Evolutionary conservation across 495 filamentous ascomycete genomes (phyloP).

Genomic region (Pseudomonodictys pantanalensis): DNA sequence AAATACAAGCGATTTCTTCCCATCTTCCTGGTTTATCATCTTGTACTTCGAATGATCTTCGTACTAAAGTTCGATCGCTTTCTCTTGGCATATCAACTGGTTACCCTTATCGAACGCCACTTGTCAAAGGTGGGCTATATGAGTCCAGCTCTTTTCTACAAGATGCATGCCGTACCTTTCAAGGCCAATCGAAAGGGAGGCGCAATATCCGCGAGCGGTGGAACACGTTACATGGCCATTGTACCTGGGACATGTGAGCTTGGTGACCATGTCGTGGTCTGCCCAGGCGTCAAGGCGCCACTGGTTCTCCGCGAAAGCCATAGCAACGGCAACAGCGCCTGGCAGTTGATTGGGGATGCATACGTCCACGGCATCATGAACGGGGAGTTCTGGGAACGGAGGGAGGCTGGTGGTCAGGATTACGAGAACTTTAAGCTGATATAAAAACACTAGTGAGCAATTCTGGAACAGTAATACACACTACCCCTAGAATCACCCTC

Average conservation of each 20-base stretch:
- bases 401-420: neutral
- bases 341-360: neutral
- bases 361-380: neutral
- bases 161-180: neutral
- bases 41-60: neutral
- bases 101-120: neutral
- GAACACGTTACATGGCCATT: neutral
- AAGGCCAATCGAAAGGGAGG: neutral
- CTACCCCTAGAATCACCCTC: too few relatives aligned
- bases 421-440: neutral
- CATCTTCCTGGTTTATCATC: neutral
- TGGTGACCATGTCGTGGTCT: neutral
- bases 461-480: too few relatives aligned
- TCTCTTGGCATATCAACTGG: too few relatives aligned
- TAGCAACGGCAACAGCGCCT: neutral
- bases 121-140: neutral
- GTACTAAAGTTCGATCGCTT: too few relatives aligned
- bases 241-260: neutral
- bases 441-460: too few relatives aligned
- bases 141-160: neutral
- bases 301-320: neutral
- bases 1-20: neutral
- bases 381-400: neutral
- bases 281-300: neutral
- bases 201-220: neutral